Base-by-base conservation (phyloP, 768 basidiomycete species). In the Hortiboletus flavorubellus region DNA sequence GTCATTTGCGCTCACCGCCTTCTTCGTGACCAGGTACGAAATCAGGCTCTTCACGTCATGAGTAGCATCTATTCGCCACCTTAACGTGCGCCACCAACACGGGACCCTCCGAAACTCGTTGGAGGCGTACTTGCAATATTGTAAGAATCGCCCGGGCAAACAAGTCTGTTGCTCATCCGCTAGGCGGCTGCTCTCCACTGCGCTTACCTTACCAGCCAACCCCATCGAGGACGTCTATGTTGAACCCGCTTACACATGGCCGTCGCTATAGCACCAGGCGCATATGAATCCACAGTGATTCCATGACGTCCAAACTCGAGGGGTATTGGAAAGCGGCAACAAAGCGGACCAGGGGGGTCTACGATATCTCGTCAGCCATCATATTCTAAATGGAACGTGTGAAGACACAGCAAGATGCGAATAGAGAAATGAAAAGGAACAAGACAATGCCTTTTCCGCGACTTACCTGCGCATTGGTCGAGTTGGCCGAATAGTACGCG, bases 21-120 rank as follows among this genome's bases (percentile, higher is more conserved):
- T 68, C 57, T 65, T 68, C 16, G 71, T 67, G 21, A 63, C 68
- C 12, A 75, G 57, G 46, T 63, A 73, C 14, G 69, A 69, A 21
- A 72, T 66, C 4, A 68, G 31, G n/a, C 60, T 63, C 8, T 62
- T 65, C 14, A 71, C 61, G 21, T 68, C 63, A 21, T 62, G 21
- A 21, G 1, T 21, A 47, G 34, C 41, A 37, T 10, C 38, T 46
- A 2, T 54, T 38, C n/a, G 44, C 51, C 34, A 51, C 38, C 48
- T 51, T 43, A 29, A 37, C 42, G 15, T 23, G 43, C 29, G 23
- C 49, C 30, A 40, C 30, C 47, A 46, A 30, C 35, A 11, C 39
- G 29, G n/a, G 26, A 16, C 8, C 4, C 10, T 5, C 35, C 18
- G 2, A 29, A 45, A 51, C 8, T 26, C 26, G 33, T 8, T 46